These are phyloP conservation scores for Aspergillus bertholletiae DNA, from an alignment of 495 filamentous ascomycete species.

Conservation along the genomic window DNA sequence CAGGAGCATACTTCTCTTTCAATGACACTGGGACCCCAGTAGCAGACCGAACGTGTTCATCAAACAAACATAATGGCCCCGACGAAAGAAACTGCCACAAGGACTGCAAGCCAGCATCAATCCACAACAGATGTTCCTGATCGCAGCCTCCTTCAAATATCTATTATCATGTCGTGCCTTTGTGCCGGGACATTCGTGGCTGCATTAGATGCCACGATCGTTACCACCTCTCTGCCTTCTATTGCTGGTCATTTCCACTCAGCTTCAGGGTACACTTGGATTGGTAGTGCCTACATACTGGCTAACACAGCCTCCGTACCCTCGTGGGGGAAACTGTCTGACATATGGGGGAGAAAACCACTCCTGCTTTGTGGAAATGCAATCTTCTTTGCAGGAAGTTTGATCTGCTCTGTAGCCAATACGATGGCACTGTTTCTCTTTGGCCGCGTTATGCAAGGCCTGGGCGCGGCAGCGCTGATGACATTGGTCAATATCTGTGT, in stretches of 20 bases:
- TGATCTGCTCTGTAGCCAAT: conserved; percentile 14
- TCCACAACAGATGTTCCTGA: neutral
- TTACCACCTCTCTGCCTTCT: conserved; percentile 51
- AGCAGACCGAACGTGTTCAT: too few relatives aligned
- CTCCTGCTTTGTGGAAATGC: conserved; percentile 64
- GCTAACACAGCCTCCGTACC: conserved; percentile 62
- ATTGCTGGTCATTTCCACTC: conserved; percentile 58
- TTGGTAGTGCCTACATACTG: conserved; percentile 64
- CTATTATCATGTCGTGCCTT: conserved; percentile 3
- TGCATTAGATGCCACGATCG: conserved; percentile 24
- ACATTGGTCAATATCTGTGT: conserved; percentile 24
- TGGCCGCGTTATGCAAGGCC: conserved; percentile 32
- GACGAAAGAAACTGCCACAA: neutral
- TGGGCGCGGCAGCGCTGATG: conserved; percentile 32
- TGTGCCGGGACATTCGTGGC: neutral
- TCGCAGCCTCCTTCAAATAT: conserved; percentile 15
- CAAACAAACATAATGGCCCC: too few relatives aligned
- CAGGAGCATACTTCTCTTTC: too few relatives aligned
- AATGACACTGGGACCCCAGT: too few relatives aligned
- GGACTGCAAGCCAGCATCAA: neutral
- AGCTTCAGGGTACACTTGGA: conserved; percentile 67
- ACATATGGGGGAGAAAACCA: conserved; percentile 81
- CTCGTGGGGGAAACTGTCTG: conserved; percentile 74
- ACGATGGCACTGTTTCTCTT: conserved; percentile 20
- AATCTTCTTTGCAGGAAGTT: conserved; percentile 26